Evolutionary conservation across 441 rosid genomes (phyloP), one percentile per base, ranked within the genome.

Genomic region (Pelargonium myrrhifolium): DNA sequence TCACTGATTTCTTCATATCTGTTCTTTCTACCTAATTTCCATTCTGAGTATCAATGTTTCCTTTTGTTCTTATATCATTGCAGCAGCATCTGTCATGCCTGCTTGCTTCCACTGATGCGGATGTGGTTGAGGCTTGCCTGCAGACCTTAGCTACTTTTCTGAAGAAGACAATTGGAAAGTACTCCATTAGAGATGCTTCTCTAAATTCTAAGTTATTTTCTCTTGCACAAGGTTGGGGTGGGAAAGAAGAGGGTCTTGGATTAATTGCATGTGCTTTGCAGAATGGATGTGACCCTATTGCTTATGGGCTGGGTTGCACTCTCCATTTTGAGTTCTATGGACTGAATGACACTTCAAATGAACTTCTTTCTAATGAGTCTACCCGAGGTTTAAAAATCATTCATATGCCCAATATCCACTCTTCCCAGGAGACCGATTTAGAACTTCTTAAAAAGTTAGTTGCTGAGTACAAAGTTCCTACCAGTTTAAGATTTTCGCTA

Each of bases 181-280:
- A 87, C 79, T 84, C 92, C 59, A 90, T 92, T 61, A 82, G 89
- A 80, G 98, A 94, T 71, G 72, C 87, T 67, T 86, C 94, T 72
- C 72, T 94, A 76, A 92, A 73, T 79, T 83, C 94, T 0, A 92
- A 85, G 81, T 78, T 94, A 55, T 92, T 89, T 84, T 81, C 98
- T 65, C 89, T 94, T 78, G 97, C 98, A n/a, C 99, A 92, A 84
- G 99, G 99, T 70, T 94, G 98, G 99, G 99, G 99, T 5, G 94
- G 96, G 63, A 92, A 94, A 79, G 99, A 94, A 76, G 98, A 89
- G 87, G 99, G 99, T 65, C 97, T 94, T 64, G 99, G 98, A 71
- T 82, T 94, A 76, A 81, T 84, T 76, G 86, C 89, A 45, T 89
- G 96, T 84, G 80, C 94, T 75, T 73, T 87, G 47, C 80, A 79